Base-by-base conservation (phyloP, 2,329 filamentous ascomycete species). In the Thermoascus crustaceus region DNA sequence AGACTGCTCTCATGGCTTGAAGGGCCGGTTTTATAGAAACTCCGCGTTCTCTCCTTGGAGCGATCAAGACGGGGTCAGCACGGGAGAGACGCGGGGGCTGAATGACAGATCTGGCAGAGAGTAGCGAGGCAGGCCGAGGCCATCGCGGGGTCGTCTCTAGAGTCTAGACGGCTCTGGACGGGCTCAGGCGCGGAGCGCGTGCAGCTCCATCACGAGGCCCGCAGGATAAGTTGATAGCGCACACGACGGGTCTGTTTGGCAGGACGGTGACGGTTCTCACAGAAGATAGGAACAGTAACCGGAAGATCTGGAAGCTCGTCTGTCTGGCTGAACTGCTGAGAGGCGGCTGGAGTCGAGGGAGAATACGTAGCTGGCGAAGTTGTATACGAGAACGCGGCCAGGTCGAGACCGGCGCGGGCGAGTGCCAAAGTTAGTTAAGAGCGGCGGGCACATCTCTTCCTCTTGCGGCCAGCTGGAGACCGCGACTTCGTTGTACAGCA, bases 141-240 rank as follows among this genome's bases (percentile, higher is more conserved):
- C 34, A 36, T 36, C 34, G 20, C 34, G 32, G 20, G 32, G 32
- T 29, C 8, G 17, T n/a, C 14, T 29, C 18, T 10, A 17, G 13
- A 29, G 7, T 18, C 14, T 29, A 17, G n/a, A 29, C 26, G 26
- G 26, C 14, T 29, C 26, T 29, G 26, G 20, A 10, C 17, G 16
- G 18, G 16, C 23, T 33, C 31, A 33, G 21, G 19, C 31, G 23
- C 18, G 23, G 20, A 33, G 20, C 31, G 17, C 31, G 16, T 22
- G 23, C 13, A 25, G 18, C 17, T 33, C 25, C 40, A 46, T 48
- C 35, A 41, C 40, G 42, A 40, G 32, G 30, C 16, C 13, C 18
- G 18, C 17, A 14, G 26, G 36, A 30, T n/a, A 21, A 20, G 17
- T 23, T 16, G 16, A 10, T 17, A 33, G n/a, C n/a, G n/a, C n/a